phyloP scores from a whole-genome alignment of 257 asterid genomes.

The Anisodus tanguticus region DNA sequence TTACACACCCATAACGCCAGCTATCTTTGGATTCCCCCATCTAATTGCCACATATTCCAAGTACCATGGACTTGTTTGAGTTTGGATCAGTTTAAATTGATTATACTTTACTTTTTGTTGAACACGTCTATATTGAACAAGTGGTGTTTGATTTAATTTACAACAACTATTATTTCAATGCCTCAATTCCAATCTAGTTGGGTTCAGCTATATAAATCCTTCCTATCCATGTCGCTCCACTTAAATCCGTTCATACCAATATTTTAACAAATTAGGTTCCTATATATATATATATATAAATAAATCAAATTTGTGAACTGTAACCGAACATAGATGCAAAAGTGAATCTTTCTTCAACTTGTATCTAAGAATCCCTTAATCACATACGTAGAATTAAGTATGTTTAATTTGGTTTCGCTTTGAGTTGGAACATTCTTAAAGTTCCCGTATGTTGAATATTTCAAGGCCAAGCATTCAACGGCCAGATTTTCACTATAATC shows the following conservation, averaged over 20 bases:
- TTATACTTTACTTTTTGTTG: neutral
- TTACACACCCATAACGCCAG: neutral
- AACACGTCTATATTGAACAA: neutral
- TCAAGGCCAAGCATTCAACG: neutral
- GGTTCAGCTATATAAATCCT: neutral
- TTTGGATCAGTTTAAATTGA: conserved; percentile 11
- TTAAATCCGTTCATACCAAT: neutral
- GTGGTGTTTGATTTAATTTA: neutral
- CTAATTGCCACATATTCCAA: neutral
- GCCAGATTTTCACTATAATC: neutral
- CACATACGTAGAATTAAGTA: neutral
- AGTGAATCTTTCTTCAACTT: neutral
- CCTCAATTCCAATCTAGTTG: neutral
- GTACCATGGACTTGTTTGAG: neutral
- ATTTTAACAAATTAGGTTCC: neutral
- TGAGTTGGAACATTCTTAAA: neutral
- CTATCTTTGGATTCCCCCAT: neutral
- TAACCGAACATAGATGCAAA: neutral
- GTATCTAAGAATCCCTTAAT: neutral
- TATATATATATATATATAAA: neutral
- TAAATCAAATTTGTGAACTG: neutral
- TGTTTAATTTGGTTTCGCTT: neutral
- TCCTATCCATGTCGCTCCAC: neutral
- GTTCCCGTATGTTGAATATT: neutral
- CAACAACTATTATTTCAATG: neutral